Base-by-base conservation (phyloP, 2,329 filamentous ascomycete species). In the Botrytis squamosa region DNA sequence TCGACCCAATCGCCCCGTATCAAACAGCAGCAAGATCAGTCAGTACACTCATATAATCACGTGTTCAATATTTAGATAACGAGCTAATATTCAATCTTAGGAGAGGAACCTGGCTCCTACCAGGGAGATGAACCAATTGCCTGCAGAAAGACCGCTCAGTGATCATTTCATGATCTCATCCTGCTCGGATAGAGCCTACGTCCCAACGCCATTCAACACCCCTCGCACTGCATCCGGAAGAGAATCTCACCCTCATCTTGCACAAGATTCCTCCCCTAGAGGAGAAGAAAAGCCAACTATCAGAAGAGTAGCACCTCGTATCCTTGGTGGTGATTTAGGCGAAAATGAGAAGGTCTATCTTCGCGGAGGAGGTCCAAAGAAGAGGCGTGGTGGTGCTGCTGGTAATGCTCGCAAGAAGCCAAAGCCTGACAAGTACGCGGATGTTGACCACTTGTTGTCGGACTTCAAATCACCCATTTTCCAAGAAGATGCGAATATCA, bases 391-490 rank as follows among this genome's bases (percentile, higher is more conserved):
- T 52, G 57, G 25, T 55, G 25, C 14, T 46, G 55, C n/a, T 40
- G 52, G 40, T 29, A 25, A 46, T 49, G 36, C 33, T 44, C 46
- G 60, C n/a, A 72, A 73, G 70, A 72, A 69, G 70, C 36, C 60
- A 36, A 74, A 68, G 62, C 16, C 49, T 52, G 52, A 73, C 44
- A 64, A 62, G 22, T 73, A 46, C 40, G 64, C 72, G 38, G 70
- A 74, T 62, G 44, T 68, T 40, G 63, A 49, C 16, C 44, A 44
- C 25, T 57, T 74, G 20, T 40, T 76, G 14, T 40, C 63, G 25
- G 62, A 73, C 36, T 38, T 40, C 29, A 70, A 70, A 29, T 75
- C 74, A 12, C 75, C 72, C 22, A 63, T 76, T 16, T 76, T 67
- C 29, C 29, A 65, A 49, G 66, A 69, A 29, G 20, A 60, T 36